Conservation (phyloP, 2,329 filamentous ascomycete genomes). For the Rhynchosporium graminicola region DNA sequence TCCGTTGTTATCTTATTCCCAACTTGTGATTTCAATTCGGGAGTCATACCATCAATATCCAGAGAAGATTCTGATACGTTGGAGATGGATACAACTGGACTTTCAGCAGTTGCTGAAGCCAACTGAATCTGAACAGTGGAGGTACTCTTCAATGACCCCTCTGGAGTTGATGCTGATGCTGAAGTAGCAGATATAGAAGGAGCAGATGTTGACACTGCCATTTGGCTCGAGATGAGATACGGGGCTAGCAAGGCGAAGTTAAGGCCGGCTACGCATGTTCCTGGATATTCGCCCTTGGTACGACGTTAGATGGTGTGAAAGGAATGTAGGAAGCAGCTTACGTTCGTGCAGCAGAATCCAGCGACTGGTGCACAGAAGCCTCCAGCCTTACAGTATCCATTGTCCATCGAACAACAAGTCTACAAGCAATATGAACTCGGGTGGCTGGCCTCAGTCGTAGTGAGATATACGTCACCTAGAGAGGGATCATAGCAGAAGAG, state of each 20-base stretch:
- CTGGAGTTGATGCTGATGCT: not conserved
- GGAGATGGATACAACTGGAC: not conserved
- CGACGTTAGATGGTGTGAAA: not conserved
- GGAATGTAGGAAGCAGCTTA: not conserved
- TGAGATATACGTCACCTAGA: slow-evolving; percentile 24
- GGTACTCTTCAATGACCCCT: not conserved
- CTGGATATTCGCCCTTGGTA: slow-evolving; percentile 10
- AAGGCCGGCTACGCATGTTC: slow-evolving; percentile 9
- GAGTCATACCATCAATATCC: slow-evolving; percentile 6
- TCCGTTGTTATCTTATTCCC: slow-evolving; percentile 7
- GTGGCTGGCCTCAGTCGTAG: not conserved
- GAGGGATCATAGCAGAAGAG: slow-evolving; percentile 32
- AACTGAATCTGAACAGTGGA: slow-evolving; percentile 9
- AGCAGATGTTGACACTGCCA: not conserved
- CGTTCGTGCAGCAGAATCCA: slow-evolving; percentile 30
- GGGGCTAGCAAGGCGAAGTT: not conserved
- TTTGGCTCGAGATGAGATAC: not conserved
- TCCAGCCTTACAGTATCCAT: slow-evolving; percentile 27
- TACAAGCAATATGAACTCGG: slow-evolving; percentile 4
- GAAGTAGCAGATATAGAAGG: not conserved
- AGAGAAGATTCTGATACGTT: not conserved
- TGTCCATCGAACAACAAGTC: slow-evolving; percentile 28
- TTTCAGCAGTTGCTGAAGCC: not conserved
- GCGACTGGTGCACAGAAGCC: slow-evolving; percentile 28
- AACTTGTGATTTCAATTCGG: slow-evolving; percentile 1